Percentiles rank a stretch among this genome's conserved stretches.
phyloP scores from a whole-genome alignment of 2,329 filamentous ascomycete species.

The Verticillium dahliae region DNA sequence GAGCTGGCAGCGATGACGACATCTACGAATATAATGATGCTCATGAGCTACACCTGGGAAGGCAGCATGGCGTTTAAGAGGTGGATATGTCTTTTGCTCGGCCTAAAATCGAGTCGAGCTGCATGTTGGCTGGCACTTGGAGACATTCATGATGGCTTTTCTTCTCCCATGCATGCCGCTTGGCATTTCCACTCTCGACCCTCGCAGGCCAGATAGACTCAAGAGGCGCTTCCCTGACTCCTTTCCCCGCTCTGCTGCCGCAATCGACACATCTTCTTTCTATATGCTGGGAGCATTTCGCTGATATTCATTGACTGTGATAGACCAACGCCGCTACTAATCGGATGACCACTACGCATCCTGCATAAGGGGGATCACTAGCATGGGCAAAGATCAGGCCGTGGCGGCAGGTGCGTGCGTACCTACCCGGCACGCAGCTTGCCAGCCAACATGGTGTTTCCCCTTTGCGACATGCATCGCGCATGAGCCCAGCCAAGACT shows the following conservation, averaged over 20 bases:
- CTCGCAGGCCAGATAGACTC: conserved; percentile 3
- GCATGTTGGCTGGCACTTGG: neutral
- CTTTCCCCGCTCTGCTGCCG: neutral
- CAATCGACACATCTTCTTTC: neutral
- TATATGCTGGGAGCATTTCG: conserved; percentile 1
- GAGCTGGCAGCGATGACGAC: neutral
- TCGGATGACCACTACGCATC: neutral
- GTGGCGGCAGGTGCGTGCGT: neutral
- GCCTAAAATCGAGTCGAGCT: neutral
- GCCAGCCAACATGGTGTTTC: neutral
- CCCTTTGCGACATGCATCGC: neutral
- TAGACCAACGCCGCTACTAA: conserved; percentile 13
- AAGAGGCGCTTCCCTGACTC: conserved; percentile 2
- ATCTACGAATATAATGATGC: neutral
- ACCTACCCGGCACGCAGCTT: neutral
- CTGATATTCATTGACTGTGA: conserved; percentile 14
- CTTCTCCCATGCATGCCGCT: neutral
- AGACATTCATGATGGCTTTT: conserved; percentile 1
- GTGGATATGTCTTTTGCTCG: neutral
- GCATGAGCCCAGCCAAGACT: neutral
- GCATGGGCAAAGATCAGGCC: neutral
- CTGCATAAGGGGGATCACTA: neutral
- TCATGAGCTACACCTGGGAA: neutral
- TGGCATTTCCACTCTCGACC: neutral
- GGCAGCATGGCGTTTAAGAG: neutral